Evolutionary conservation across 805 yeast species (phyloP).

Genomic region (Starmerella etchellsii): DNA sequence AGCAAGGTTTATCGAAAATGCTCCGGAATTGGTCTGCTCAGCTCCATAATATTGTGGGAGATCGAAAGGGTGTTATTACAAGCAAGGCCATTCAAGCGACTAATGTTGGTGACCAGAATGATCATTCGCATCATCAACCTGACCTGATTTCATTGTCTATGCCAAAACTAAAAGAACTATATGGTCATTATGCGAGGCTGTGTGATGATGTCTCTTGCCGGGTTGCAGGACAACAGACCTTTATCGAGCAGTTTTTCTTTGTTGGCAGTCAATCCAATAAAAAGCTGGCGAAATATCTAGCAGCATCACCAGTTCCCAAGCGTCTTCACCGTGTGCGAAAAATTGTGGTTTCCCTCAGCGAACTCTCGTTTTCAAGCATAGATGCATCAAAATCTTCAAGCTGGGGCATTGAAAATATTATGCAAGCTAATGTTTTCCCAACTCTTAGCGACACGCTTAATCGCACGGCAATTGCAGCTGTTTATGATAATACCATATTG

Average conservation of each 20-base stretch:
- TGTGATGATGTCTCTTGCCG: conserved; percentile 6
- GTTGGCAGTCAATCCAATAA: conserved; percentile 30
- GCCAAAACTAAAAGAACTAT: neutral
- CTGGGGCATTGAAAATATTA: conserved; percentile 1
- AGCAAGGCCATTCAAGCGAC: neutral
- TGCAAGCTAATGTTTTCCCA: conserved; percentile 7
- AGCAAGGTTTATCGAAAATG: conserved; percentile 25
- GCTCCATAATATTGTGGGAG: conserved; percentile 9
- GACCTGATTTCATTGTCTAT: neutral
- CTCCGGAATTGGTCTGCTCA: conserved; percentile 24
- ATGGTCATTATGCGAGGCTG: conserved; percentile 1
- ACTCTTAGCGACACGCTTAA: neutral
- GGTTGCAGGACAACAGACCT: conserved; percentile 36
- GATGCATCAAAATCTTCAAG: conserved; percentile 5
- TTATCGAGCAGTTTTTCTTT: conserved; percentile 36
- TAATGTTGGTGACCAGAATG: neutral
- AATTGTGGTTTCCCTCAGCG: neutral
- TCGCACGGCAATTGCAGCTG: neutral
- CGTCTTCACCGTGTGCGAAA: neutral
- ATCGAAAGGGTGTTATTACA: neutral
- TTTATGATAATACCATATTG: conserved; percentile 29
- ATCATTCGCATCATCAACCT: neutral
- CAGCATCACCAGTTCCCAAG: conserved; percentile 3
- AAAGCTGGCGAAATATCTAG: conserved; percentile 25
- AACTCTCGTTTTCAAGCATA: conserved; percentile 1